Evolutionary conservation across 257 asterid genomes (phyloP).

Genomic region (Nicotiana tabacum): DNA sequence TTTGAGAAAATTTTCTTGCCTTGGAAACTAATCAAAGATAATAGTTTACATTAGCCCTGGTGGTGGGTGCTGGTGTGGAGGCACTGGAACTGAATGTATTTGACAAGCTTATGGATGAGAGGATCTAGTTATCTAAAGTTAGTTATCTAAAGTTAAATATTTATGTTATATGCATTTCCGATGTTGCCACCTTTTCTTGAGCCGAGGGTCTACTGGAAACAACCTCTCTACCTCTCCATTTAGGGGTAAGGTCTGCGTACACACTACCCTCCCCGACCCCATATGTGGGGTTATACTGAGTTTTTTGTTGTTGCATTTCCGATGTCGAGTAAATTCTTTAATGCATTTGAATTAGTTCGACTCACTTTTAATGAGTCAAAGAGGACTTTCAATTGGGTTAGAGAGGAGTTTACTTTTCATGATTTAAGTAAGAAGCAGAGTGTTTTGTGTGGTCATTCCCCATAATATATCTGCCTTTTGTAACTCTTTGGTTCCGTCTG

Average conservation of each 20-base stretch:
- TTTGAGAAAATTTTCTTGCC: neutral
- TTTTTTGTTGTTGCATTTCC: neutral
- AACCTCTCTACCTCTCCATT: too few relatives aligned
- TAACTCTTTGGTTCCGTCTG: neutral
- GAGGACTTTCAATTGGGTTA: neutral
- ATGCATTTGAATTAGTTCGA: neutral
- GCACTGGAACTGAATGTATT: neutral
- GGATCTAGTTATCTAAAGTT: constrained; percentile 2
- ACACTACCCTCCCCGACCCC: too few relatives aligned
- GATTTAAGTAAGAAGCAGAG: neutral
- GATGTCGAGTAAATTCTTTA: neutral
- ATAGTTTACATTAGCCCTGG: neutral
- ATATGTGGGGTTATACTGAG: too few relatives aligned
- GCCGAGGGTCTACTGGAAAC: too few relatives aligned
- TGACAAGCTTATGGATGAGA: neutral
- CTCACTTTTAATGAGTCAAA: neutral
- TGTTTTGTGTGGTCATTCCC: neutral
- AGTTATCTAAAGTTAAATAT: neutral
- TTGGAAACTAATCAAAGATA: neutral
- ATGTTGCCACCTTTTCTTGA: neutral
- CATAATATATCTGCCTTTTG: neutral
- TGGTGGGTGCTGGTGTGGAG: neutral
- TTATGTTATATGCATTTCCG: neutral
- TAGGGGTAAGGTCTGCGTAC: too few relatives aligned
- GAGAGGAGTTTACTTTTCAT: neutral